Evolutionary conservation across 2,329 filamentous ascomycete species (phyloP), one percentile per base, ranked within the genome.

Genomic region (Corynespora cassiicola): DNA sequence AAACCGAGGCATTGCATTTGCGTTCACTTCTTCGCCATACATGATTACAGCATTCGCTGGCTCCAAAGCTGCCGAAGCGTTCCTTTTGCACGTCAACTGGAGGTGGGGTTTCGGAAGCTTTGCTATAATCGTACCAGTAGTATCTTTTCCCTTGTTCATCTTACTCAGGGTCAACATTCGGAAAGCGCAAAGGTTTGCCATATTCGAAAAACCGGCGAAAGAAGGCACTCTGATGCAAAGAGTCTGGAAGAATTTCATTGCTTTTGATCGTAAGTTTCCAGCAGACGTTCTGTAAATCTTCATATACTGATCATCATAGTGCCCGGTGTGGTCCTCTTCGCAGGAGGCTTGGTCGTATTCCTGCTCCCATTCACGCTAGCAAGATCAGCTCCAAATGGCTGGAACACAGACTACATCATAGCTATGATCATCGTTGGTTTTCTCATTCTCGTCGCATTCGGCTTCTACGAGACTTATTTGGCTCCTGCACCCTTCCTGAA

Each of bases 51-150:
- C 82, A 3, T 87, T 79, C 70, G 72, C 81, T 30, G 77, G 82
- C 2, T 75, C 80, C 2, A 77, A 75, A 27, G 77, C 84, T 38
- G 77, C 81, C 0, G 70, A 77, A 26, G 71, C 69, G 1, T 78
- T 85, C 42, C 69, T 84, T 26, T 59, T 73, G 0, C 69, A 76
- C 6, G 69, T 75, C 2, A 42, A 38, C 28, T 87, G 80, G 79
- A 75, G 81, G 27, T 88, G 84, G 84, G 83, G 75, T 1, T 87
- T 82, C 55, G 85, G 82, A 18, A 73, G 75, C 52, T 87, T 85
- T 64, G 73, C 79, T 22, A 82, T 88, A 47, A 74, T 87, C 41
- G 71, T 82, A 6, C 84, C 84, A 1, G 65, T 75, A 31, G 73
- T 85, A 14, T 77, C 77, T 16, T 19, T 35, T 10, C 40, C 40